phyloP scores from a whole-genome alignment of 129 eudicot species.

The Centaurea solstitialis region DNA sequence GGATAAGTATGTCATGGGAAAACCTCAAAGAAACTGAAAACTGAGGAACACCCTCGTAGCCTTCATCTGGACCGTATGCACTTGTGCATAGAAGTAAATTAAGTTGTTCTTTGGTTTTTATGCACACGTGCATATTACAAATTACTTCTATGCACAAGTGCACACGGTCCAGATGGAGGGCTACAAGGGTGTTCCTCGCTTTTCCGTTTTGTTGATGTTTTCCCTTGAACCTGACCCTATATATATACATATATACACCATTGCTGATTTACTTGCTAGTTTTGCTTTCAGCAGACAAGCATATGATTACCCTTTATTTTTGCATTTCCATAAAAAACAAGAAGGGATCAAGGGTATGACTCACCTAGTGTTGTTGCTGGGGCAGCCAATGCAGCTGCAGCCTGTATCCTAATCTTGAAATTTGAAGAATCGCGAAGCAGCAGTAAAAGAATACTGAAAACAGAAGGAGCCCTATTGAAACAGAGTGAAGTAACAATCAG shows the following conservation, averaged over 20 bases:
- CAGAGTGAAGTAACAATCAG: conserved; percentile 2
- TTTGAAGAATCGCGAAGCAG: conserved; percentile 89
- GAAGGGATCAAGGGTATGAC: conserved; percentile 9
- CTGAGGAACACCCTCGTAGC: too few species aligned
- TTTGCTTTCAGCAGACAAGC: neutral
- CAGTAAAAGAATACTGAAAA: conserved; percentile 74
- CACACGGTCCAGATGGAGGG: too few species aligned
- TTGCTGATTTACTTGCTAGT: neutral
- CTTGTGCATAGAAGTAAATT: too few species aligned
- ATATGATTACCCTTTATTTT: neutral
- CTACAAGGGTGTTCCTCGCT: too few species aligned
- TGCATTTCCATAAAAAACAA: neutral
- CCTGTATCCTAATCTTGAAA: conserved; percentile 93
- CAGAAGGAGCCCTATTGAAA: conserved; percentile 78
- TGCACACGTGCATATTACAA: too few species aligned
- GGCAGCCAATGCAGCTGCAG: conserved; percentile 96
- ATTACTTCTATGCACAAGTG: too few species aligned
- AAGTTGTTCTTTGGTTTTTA: too few species aligned
- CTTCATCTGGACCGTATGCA: too few species aligned
- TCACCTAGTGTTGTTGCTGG: conserved; percentile 69
- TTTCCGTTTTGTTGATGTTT: too few species aligned
- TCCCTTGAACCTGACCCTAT: too few species aligned
- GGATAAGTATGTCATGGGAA: too few species aligned
- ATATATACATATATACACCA: neutral
- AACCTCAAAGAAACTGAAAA: too few species aligned